These are phyloP conservation scores for Sarcocystis neurona DNA, from an alignment of 169 alveolate genomes.

Conservation along the genomic window DNA sequence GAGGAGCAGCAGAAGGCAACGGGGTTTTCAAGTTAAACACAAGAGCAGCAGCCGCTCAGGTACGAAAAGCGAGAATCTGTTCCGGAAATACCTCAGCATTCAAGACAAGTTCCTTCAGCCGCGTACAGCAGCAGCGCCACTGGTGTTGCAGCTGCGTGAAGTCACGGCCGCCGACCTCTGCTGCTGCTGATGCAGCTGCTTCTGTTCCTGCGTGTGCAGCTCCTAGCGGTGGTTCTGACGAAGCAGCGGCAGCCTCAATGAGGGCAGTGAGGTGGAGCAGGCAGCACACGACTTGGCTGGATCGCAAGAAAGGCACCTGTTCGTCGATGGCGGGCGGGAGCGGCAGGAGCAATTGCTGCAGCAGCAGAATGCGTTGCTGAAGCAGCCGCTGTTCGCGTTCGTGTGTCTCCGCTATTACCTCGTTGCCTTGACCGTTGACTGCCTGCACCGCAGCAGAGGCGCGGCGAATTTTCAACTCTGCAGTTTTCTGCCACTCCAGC, in stretches of 20 bases:
- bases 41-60: too few species aligned
- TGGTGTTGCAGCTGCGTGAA: slow-evolving; percentile 24
- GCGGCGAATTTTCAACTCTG: background rate
- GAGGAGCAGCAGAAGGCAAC: too few species aligned
- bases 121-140: slow-evolving; percentile 31
- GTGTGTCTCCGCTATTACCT: background rate
- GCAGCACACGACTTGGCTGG: slow-evolving; percentile 11
- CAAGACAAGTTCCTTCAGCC: slow-evolving; percentile 39
- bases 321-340: too few species aligned
- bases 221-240: background rate
- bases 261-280: slow-evolving; percentile 15
- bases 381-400: too few species aligned
- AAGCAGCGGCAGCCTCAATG: slow-evolving; percentile 3
- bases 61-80: too few species aligned
- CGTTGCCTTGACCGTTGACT: background rate
- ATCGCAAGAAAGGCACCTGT: too few species aligned
- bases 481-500: background rate
- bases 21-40: too few species aligned
- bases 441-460: background rate
- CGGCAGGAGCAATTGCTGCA: too few species aligned
- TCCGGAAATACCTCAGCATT: slow-evolving; percentile 36
- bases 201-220: slow-evolving; percentile 28
- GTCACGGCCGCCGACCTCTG: too few species aligned
- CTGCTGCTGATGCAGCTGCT: slow-evolving; percentile 35
- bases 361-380: too few species aligned